Evolutionary conservation across 2,329 filamentous ascomycete species (phyloP), one percentile per base, ranked within the genome.

Genomic region (Rutstroemia sydowiana): DNA sequence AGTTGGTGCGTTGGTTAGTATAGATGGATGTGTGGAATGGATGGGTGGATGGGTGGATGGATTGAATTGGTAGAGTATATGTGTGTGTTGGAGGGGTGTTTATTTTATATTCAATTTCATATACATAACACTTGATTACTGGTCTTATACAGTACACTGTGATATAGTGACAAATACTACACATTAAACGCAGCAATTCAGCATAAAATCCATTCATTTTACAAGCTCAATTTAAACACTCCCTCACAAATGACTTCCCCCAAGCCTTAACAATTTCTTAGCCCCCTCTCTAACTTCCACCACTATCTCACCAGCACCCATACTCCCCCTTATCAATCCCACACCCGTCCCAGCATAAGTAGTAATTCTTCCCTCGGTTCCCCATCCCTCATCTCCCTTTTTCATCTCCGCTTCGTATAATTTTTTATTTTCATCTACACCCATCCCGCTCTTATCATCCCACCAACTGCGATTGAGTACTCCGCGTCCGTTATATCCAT

Each of bases 261-360:
- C 40, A 18, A 26, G 31, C 39, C 30, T 39, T 9, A 51, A 36
- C 23, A 51, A 21, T 14, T 45, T 51, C 14, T 37, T 45, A 30
- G 37, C 11, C 16, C 48, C 48, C 13, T 51, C 48, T 5, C 42
- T 32, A 3, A 52, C 44, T 10, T 52, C 49, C 8, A 13, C 14
- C 3, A 80, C 73, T 60, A 85, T 79, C 9, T 76, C 71, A 11
- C 64, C 70, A 3, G 78, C 80, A 14, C 68, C 62, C 57, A 71
- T 70, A 1, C 78, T 68, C 36, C 73, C 65, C 42, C 66, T 75
- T 2, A 84, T 71, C 55, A 85, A 67, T 0, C 82, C 82, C 13
- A 85, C 75, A 0, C 74, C 81, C 18, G 76, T 77, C 3, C 82
- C 81, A 13, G 78, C 80, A 71, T 83, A 85, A 9, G 78, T 78